Evolutionary conservation across 2,329 filamentous ascomycete species (phyloP).

Genomic region (Aspergillus alliaceus): DNA sequence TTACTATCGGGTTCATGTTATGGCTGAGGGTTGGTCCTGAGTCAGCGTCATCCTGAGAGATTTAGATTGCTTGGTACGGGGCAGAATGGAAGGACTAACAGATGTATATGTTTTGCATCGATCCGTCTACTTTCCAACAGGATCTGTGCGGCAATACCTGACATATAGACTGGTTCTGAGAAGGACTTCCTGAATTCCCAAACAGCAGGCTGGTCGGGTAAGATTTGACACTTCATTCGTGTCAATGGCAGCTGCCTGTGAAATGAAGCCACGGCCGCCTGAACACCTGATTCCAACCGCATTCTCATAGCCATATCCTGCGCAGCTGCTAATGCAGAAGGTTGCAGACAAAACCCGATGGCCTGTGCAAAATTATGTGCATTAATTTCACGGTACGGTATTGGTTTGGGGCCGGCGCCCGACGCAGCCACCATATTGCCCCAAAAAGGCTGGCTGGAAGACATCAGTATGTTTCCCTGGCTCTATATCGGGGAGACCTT

Average conservation of each 20-base stretch:
- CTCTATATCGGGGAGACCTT: too few relatives aligned
- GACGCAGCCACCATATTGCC: constrained; percentile 52
- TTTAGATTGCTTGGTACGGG: too few relatives aligned
- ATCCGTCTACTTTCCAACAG: constrained; percentile 24
- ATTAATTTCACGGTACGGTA: constrained; percentile 51
- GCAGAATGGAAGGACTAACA: too few relatives aligned
- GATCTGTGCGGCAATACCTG: constrained; percentile 25
- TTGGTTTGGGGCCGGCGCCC: constrained; percentile 51
- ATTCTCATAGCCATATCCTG: constrained; percentile 40
- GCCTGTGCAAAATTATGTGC: constrained; percentile 46
- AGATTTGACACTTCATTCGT: constrained; percentile 25
- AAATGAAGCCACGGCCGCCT: constrained; percentile 46
- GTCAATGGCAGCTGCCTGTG: constrained; percentile 36
- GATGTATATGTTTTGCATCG: too few relatives aligned
- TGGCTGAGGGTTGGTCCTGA: too few relatives aligned
- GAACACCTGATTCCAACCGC: constrained; percentile 42
- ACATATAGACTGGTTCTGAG: constrained; percentile 18
- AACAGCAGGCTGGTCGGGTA: constrained; percentile 27
- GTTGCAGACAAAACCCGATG: constrained; percentile 46
- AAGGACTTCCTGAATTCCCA: constrained; percentile 23
- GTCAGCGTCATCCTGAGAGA: too few relatives aligned
- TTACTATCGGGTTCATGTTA: constrained; percentile 29
- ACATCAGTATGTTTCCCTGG: too few relatives aligned
- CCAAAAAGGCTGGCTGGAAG: constrained; percentile 59
- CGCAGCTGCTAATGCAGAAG: constrained; percentile 38